Base-by-base conservation (phyloP, 495 filamentous ascomycete species). In the Usnea hakonensis region DNA sequence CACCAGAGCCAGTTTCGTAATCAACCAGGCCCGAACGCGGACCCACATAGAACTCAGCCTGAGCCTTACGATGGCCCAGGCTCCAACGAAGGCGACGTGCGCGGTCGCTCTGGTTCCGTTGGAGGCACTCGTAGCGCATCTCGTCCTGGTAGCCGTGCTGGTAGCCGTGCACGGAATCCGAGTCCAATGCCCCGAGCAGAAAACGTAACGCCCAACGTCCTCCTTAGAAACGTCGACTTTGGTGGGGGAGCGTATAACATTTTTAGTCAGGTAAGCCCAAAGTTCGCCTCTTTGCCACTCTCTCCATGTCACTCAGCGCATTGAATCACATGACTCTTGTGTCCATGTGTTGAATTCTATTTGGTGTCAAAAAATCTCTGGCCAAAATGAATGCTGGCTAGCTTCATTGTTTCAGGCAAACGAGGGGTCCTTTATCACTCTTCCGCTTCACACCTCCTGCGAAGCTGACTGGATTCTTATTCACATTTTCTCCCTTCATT, bases 101-200 rank as follows among this genome's bases (percentile, higher is more conserved):
- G 55, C 55, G 58, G 37, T 21, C 64, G 37, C 33, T 40, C 50
- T 41, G 36, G 70, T 76, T 80, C 32, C 72, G 72, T 58, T 69
- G 74, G 59, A 71, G 74, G 38, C 64, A 73, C 48, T 75, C 74
- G 64, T 74, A 74, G 55, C 71, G 72, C 55, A 67, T 74, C 72
- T 74, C 80, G 52, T 78, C 58, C 43, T 68, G 61, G 28, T 72
- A 71, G 26, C 76, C 73, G 48, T 38, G 50, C 70, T 0, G 77
- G 76, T 73, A 79, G n/a, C n/a, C n/a, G n/a, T n/a, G n/a, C n/a
- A n/a, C n/a, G n/a, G n/a, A n/a, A n/a, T n/a, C n/a, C n/a, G n/a
- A n/a, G n/a, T n/a, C n/a, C n/a, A n/a, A n/a, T n/a, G n/a, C n/a
- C n/a, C n/a, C n/a, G n/a, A n/a, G n/a, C n/a, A n/a, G n/a, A n/a